Percentiles rank a stretch among this genome's conserved stretches.
Conservation (phyloP, 805 yeast species). For the Yarrowia deformans region DNA sequence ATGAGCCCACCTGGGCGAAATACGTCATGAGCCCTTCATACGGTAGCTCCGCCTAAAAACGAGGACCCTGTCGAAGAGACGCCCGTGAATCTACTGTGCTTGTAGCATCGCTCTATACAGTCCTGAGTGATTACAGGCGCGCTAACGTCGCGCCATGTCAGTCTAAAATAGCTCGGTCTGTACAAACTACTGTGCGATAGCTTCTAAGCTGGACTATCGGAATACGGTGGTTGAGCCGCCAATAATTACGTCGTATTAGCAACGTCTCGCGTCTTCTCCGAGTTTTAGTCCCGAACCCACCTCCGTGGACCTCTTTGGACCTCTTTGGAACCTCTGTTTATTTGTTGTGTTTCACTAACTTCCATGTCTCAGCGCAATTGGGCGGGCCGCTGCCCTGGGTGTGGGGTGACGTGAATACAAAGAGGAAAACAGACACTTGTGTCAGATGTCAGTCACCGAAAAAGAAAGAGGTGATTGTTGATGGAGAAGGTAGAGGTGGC, state of each 20-base stretch:
- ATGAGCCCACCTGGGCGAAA: background rate
- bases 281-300: background rate
- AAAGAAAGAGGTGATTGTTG: background rate
- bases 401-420: background rate
- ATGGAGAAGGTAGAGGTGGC: background rate
- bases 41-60: background rate
- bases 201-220: too few relatives aligned
- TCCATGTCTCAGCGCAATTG: conserved; percentile 1
- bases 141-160: background rate
- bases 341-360: conserved; percentile 5
- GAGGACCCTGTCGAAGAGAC: background rate
- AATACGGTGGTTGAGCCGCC: too few relatives aligned
- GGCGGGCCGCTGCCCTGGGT: background rate
- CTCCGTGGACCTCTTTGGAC: background rate
- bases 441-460: background rate
- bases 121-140: background rate
- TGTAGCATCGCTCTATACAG: background rate
- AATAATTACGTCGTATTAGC: background rate
- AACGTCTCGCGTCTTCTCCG: background rate
- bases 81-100: background rate
- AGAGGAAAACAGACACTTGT: background rate
- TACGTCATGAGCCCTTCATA: background rate
- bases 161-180: background rate
- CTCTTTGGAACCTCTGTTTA: background rate
- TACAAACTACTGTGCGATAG: too few relatives aligned